Evolutionary conservation across 2,329 filamentous ascomycete genomes (phyloP), one percentile per base, ranked within the genome.

Genomic region (Orbilia quercus): DNA sequence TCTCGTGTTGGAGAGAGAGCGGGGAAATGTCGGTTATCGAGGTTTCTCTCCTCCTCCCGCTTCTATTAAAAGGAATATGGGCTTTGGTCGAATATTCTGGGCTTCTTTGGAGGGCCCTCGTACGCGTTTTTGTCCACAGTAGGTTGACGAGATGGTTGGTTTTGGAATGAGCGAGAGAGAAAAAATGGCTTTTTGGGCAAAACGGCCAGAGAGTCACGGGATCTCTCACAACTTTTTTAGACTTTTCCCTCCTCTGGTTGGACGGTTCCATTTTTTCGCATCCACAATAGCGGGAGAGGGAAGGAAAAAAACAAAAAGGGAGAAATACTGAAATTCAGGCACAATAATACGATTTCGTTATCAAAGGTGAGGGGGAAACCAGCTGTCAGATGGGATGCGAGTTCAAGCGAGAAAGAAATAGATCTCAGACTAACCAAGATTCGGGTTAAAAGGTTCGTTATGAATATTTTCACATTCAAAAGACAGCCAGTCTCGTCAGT

Each of bases 151-250:
- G 45, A 34, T 48, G 42, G 42, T 48, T 38, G 40, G 55, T 36
- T n/a, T n/a, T 47, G 31, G 40, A 59, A 31, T 20, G 42, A 16
- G 25, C 31, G 22, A 58, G 12, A 51, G 42, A 38, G 42, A 50
- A n/a, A n/a, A n/a, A n/a, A n/a, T n/a, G n/a, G n/a, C n/a, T n/a
- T n/a, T n/a, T n/a, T n/a, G n/a, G n/a, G 40, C 47, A 67, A 54
- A 69, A 69, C 54, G 64, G 64, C 58, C 55, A 55, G 55, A 69
- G 42, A 34, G 64, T 69, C 64, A 69, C 64, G 64, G 64, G 64
- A 69, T 62, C 47, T 7, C 3, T 36, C 16, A 38, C 54, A 62
- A 36, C 28, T 5, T 9, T 31, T 31, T 31, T 31, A 45, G 22
- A 25, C 36, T 16, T 25, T 25, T 45, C 44, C 48, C 11, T 4